Evolutionary conservation across 306 rosid species (phyloP), one percentile per base, ranked within the genome.

Genomic region (Echinosophora koreensis): DNA sequence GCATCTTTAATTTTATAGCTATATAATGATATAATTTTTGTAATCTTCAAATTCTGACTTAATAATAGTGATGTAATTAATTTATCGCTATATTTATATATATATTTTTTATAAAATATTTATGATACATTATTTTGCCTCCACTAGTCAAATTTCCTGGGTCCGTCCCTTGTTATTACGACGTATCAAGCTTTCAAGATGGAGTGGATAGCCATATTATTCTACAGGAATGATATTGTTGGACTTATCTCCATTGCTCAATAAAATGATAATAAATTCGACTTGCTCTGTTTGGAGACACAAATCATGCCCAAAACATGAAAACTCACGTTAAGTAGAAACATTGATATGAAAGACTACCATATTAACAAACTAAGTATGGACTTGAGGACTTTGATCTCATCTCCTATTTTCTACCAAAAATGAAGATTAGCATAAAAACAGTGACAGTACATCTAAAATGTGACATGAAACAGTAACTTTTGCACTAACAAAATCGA

Each of bases 281-380:
- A 80, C 42, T 67, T 2, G 2, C 67, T 9, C 46, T 7, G 4
- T 44, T 51, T 46, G 35, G 63, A 80, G 35, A 37, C 65, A 66
- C 17, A 73, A 64, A 80, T 42, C 54, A 17, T 72, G 32, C 78
- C 13, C 3, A 64, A 79, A 77, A 66, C 68, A 69, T 46, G 71
- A 78, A 69, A 35, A 68, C 35, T 35, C 55, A 66, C 34, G 46
- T 28, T 49, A 50, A 59, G n/a, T 28, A n/a, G 52, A 67, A 74
- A 44, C 56, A 62, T 13, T 52, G 85, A 81, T 71, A 81, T 62
- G 81, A 81, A 81, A 69, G 54, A 51, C 81, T 44, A 81, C 38
- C 85, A 39, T 6, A 77, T 77, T 56, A 81, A 69, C 80, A 15
- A 81, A 73, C 74, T 44, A 22, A 61, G 39, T 41, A 58, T 71